phyloP scores from a whole-genome alignment of 2,329 filamentous ascomycete genomes.

The Botrytis fragariae region DNA sequence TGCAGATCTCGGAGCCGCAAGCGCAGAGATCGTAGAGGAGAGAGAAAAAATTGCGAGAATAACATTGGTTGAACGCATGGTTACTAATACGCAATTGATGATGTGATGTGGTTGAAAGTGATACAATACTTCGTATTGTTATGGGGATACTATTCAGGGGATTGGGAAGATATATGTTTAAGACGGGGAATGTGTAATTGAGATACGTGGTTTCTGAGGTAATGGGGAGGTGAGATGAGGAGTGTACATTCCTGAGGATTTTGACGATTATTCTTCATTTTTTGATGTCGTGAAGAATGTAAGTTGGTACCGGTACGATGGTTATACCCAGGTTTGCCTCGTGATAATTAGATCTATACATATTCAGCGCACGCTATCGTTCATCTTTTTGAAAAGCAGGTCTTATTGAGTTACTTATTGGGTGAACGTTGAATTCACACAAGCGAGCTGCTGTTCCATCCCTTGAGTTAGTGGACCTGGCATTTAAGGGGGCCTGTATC shows the following conservation, averaged over 20 bases:
- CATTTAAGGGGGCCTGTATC: not conserved
- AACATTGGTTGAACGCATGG: not conserved
- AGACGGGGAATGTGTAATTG: not conserved
- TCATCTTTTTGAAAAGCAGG: not conserved
- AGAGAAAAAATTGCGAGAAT: not conserved
- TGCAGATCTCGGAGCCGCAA: not conserved
- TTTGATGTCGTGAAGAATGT: not conserved
- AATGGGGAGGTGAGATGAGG: not conserved
- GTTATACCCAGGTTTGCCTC: not conserved
- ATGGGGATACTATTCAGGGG: not conserved
- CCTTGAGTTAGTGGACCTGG: not conserved
- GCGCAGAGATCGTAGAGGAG: not conserved
- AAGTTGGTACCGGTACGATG: not conserved
- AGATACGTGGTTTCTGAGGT: not conserved
- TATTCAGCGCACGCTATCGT: not conserved
- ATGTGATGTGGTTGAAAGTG: not conserved
- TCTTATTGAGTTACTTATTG: not conserved
- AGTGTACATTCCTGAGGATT: not conserved
- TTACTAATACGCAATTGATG: not conserved
- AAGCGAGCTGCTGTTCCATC: not conserved
- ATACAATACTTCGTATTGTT: not conserved
- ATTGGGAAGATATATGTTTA: not conserved
- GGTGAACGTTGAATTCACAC: not conserved
- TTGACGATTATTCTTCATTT: not conserved
- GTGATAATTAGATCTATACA: not conserved